phyloP scores from a whole-genome alignment of 768 basidiomycete species.

The Mycena epipterygia region DNA sequence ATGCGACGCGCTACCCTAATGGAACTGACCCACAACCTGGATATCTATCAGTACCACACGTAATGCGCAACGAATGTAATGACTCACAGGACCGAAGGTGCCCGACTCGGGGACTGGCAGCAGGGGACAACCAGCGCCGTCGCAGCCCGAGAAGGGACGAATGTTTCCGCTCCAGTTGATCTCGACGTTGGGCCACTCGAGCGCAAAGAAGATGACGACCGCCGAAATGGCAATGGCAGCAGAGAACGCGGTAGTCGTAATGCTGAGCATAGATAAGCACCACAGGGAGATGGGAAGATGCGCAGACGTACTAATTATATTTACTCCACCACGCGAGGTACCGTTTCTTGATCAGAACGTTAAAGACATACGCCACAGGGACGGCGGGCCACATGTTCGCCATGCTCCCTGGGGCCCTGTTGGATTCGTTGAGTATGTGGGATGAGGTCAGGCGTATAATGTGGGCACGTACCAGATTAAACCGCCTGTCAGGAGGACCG shows the following conservation, averaged over 20 bases:
- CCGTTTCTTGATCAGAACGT: conserved; percentile 39
- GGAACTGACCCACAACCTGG: background rate
- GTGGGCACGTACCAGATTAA: background rate
- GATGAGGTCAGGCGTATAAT: background rate
- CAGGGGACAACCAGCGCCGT: conserved; percentile 33
- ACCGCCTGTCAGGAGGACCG: background rate
- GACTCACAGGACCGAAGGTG: conserved; percentile 41
- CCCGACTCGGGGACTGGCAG: conserved; percentile 34
- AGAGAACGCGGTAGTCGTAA: conserved; percentile 49
- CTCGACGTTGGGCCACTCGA: conserved; percentile 40
- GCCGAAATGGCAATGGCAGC: conserved; percentile 51
- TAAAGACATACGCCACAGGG: conserved; percentile 42
- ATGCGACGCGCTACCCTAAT: no score
- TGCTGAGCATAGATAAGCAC: conserved; percentile 17
- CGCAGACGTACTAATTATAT: conserved; percentile 29
- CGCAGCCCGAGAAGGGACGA: conserved; percentile 38
- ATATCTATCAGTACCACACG: background rate
- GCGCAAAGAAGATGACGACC: conserved; percentile 53
- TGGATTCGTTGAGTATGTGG: background rate
- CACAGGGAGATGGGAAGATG: background rate
- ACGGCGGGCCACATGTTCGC: conserved; percentile 39
- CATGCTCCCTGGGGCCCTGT: conserved; percentile 38
- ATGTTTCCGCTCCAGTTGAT: conserved; percentile 50
- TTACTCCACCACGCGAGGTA: conserved; percentile 47
- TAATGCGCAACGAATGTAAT: background rate